Evolutionary conservation across 1,139 yeast species (phyloP).

Genomic region (Insectozyma bohioensis): DNA sequence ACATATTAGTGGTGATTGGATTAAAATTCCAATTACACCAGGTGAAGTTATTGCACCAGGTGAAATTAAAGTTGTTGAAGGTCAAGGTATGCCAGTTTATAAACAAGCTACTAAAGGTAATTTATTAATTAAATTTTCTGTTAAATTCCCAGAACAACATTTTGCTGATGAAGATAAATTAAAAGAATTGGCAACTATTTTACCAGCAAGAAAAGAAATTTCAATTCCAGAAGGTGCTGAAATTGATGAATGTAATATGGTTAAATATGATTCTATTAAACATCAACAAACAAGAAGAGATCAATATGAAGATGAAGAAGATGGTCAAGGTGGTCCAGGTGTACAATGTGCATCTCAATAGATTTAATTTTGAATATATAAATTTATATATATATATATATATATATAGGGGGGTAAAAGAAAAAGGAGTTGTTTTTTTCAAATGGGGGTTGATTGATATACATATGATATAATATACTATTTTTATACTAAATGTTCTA

Average conservation of each 20-base stretch:
- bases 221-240: slow-evolving; percentile 61
- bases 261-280: slow-evolving; percentile 60
- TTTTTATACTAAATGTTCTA: too few species aligned
- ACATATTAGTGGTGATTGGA: slow-evolving; percentile 85
- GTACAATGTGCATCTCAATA: slow-evolving; percentile 89
- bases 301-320: slow-evolving; percentile 66
- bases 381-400: too few species aligned
- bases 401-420: too few species aligned
- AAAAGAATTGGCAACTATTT: slow-evolving; percentile 59
- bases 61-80: slow-evolving; percentile 74
- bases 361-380: too few species aligned
- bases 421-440: too few species aligned
- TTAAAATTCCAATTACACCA: slow-evolving; percentile 78
- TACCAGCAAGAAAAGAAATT: slow-evolving; percentile 62
- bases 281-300: slow-evolving; percentile 53
- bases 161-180: slow-evolving; percentile 65
- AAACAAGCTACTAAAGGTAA: slow-evolving; percentile 78
- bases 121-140: slow-evolving; percentile 65
- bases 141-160: slow-evolving; percentile 63
- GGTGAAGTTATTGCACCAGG: slow-evolving; percentile 95
- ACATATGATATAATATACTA: too few species aligned
- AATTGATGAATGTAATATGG: slow-evolving; percentile 81
- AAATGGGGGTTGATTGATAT: too few species aligned
- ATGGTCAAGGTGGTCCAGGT: slow-evolving; percentile 61
- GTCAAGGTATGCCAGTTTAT: slow-evolving; percentile 93